Evolutionary conservation across 352 stramenopile species (phyloP).

Genomic region (Pythium rhizo-oryzae): DNA sequence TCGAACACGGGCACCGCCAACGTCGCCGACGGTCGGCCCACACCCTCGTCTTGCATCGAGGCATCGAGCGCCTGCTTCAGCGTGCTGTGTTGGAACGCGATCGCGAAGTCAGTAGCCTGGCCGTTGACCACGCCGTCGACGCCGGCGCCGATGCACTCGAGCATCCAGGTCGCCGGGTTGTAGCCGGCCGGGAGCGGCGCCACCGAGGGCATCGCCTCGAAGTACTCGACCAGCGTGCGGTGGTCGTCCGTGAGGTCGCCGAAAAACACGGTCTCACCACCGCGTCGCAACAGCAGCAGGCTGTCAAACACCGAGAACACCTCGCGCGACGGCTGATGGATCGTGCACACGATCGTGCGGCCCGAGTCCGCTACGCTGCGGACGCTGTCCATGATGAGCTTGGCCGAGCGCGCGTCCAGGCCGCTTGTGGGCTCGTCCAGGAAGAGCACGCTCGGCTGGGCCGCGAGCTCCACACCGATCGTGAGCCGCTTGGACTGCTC

Average conservation of each 20-base stretch:
- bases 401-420: constrained; percentile 72
- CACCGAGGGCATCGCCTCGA: no score
- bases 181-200: constrained; percentile 19
- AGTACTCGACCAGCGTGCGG: constrained; percentile 41
- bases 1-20: constrained; percentile 13
- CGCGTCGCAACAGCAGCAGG: constrained; percentile 13
- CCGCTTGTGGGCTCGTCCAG: constrained; percentile 73
- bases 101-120: constrained; percentile 24
- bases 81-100: constrained; percentile 16
- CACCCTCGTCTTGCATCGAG: constrained; percentile 15
- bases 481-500: constrained; percentile 52
- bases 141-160: constrained; percentile 46
- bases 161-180: constrained; percentile 59
- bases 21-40: constrained; percentile 5
- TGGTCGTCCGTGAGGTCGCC: constrained; percentile 22
- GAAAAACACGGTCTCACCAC: constrained; percentile 21
- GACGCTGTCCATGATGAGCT: constrained; percentile 75
- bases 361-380: constrained; percentile 62
- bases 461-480: constrained; percentile 66
- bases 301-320: constrained; percentile 26
- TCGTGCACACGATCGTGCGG: constrained; percentile 35
- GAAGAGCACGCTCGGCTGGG: constrained; percentile 79
- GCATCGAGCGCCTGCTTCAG: constrained; percentile 12
- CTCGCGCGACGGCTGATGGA: constrained; percentile 28
- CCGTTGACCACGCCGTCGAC: constrained; percentile 26